phyloP scores from a whole-genome alignment of 164 flowering plant genomes.

The Macadamia integrifolia region DNA sequence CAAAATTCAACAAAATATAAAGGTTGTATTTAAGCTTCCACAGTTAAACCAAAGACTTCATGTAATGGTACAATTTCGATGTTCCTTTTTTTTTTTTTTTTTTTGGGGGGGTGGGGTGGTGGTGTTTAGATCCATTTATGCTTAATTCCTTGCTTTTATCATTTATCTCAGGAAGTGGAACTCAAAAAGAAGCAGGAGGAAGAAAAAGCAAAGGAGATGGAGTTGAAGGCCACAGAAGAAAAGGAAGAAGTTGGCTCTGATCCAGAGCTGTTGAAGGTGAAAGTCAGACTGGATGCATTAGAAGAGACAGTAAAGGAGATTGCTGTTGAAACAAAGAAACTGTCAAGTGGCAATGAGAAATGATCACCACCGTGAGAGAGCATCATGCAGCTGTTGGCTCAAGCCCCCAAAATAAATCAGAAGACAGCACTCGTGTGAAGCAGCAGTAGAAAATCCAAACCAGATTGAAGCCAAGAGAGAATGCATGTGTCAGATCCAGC shows the following conservation, averaged over 20 bases:
- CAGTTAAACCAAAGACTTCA: no score
- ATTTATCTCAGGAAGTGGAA: constrained; percentile 45
- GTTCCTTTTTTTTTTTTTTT: no score
- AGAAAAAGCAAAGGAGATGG: constrained; percentile 46
- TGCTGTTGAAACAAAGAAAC: constrained; percentile 43
- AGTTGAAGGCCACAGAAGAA: constrained; percentile 26
- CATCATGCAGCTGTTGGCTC: constrained; percentile 4
- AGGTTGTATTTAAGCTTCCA: no score
- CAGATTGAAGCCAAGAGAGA: constrained; percentile 4
- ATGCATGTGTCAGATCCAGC: constrained; percentile 1
- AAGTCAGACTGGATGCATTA: constrained; percentile 57
- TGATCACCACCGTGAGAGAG: constrained; percentile 16
- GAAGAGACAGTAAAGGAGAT: constrained; percentile 67
- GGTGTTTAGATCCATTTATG: no score
- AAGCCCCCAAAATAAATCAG: constrained; percentile 5
- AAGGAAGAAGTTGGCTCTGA: constrained; percentile 26
- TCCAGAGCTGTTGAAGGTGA: constrained; percentile 49
- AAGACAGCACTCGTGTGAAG: constrained; percentile 15
- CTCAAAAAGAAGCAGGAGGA: constrained; percentile 50
- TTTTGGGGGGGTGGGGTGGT: no score
- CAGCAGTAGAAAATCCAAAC: constrained; percentile 1
- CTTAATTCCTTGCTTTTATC: no score
- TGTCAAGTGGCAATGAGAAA: constrained; percentile 9
- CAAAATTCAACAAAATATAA: no score
- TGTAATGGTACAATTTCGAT: no score